A percentile compares a stretch with the other conserved stretches of the same genome.
Conservation (phyloP, 1,284 basidiomycete genomes). For the Cryptococcus amylolentus region DNA sequence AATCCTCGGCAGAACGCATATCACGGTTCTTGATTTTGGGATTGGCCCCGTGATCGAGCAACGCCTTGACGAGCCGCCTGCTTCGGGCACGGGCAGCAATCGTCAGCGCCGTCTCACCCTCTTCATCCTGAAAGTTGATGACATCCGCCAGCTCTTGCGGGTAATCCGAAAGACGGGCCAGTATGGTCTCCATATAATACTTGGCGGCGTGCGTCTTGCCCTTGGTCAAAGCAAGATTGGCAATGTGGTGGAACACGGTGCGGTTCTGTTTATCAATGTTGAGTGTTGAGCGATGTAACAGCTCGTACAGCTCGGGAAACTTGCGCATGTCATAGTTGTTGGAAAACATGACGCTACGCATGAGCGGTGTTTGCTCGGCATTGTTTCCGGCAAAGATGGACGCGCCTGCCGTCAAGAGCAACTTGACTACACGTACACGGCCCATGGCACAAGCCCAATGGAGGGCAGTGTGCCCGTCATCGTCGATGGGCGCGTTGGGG, state of each 20-base stretch:
- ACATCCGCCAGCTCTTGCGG: slow-evolving; percentile 96
- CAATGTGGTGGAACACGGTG: slow-evolving; percentile 97
- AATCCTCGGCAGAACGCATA: slow-evolving; percentile 96
- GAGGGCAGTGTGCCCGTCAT: slow-evolving; percentile 94
- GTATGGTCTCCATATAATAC: slow-evolving; percentile 98
- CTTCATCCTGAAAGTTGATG: slow-evolving; percentile 99
- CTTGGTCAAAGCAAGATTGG: slow-evolving; percentile 97
- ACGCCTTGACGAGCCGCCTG: slow-evolving; percentile 92
- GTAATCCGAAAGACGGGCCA: slow-evolving; percentile 86
- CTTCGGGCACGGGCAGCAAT: slow-evolving; percentile 94
- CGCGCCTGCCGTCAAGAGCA: slow-evolving; percentile 88
- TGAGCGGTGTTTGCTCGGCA: slow-evolving; percentile 93
- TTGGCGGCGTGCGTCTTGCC: slow-evolving; percentile 96
- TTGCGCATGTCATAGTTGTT: slow-evolving; percentile 99
- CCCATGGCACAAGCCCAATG: slow-evolving; percentile 99
- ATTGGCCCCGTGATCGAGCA: slow-evolving; percentile 95
- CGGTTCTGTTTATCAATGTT: slow-evolving; percentile 99
- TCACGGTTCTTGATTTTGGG: slow-evolving; percentile 94
- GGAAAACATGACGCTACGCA: slow-evolving; percentile 99
- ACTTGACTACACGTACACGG: slow-evolving; percentile 90
- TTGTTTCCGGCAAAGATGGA: slow-evolving; percentile 98
- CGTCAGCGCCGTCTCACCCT: slow-evolving; percentile 95
- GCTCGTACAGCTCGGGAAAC: slow-evolving; percentile 95
- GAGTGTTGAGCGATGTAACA: slow-evolving; percentile 92
- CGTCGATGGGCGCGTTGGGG: slow-evolving; percentile 94